Base-by-base conservation (phyloP, 495 filamentous ascomycete species). In the Evernia prunastri region DNA sequence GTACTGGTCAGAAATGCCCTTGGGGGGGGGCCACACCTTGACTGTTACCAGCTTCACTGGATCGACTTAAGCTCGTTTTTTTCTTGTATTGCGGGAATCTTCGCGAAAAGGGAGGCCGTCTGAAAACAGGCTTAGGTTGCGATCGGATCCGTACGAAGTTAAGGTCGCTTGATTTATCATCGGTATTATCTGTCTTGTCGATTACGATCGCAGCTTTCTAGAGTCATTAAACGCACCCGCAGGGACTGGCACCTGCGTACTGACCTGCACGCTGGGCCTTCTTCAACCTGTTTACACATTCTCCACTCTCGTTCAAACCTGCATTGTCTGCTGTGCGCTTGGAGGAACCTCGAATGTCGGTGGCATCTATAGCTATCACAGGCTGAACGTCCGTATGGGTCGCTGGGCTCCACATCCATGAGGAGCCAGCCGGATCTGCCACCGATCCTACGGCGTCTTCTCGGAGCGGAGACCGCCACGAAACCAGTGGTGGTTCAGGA, bases 251-350 rank as follows among this genome's bases (percentile, higher is more conserved):
- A n/a, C 49, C 53, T 58, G 40, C 36, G 27, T 12, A 63, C 51
- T 63, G 37, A 63, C 23, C 51, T 40, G 18, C 29, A 58, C 61
- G 53, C 40, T 39, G 61, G 53, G 27, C 61, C 51, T 63, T 63
- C 61, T 59, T 25, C 37, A 47, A 63, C 47, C 53, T 58, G 61
- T 37, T 35, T 35, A 42, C 31, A 63, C 49, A 7, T 31, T 60
- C 45, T 51, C 58, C 53, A 65, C 61, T 31, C 36, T 59, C 39
- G 54, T 65, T 65, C 60, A 59, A n/a, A n/a, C n/a, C n/a, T n/a
- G n/a, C n/a, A n/a, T n/a, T n/a, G n/a, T n/a, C n/a, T n/a, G n/a
- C n/a, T n/a, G n/a, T n/a, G n/a, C n/a, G n/a, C n/a, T n/a, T n/a
- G n/a, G n/a, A n/a, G n/a, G n/a, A n/a, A n/a, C n/a, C n/a, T n/a